Base-by-base conservation (phyloP, 345 rosid species). In the Hevea brasiliensis region DNA sequence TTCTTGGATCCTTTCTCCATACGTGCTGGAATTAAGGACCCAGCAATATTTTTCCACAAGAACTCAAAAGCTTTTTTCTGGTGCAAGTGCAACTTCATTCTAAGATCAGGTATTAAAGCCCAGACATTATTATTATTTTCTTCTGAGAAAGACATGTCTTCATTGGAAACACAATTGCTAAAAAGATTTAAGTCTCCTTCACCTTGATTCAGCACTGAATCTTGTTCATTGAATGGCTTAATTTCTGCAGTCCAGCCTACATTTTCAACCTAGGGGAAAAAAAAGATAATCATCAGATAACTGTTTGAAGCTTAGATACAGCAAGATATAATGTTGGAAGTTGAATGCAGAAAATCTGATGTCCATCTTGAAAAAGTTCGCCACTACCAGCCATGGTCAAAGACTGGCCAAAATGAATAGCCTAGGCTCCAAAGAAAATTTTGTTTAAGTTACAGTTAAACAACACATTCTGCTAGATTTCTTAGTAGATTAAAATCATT, bases 11-110 rank as follows among this genome's bases (percentile, higher is more conserved):
- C 32, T 12, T 81, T 74, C 48, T 85, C 84, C 93, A 89, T 95
- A 3, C 27, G 74, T 21, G 87, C 74, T 2, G 98, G 97, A 20
- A 80, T 84, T 67, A 88, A 54, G 48, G 96, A 89, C 57, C 98
- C 98, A 5, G 98, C 89, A 48, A 87, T 65, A 56, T 95, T 95
- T 77, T 57, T 76, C 98, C 99, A 91, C 32, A 95, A 87, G 77
- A 92, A 95, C 81, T 92, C 97, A n/a, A 85, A 95, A 74, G 99
- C 98, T 76, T 82, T 87, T 61, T 75, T 85, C 84, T 95, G 98
- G 74, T 92, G 98, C 75, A 81, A 23, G 61, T 91, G 98, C 41
- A 92, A 74, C 61, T 91, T 92, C 61, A 55, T 78, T 77, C 84
- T 79, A 11, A 90, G 87, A 41, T 90, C 92, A 15, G 98, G 97